Evolutionary conservation across 1,284 basidiomycete genomes (phyloP), one percentile per base, ranked within the genome.

Genomic region (Ceratorhiza oryzae-sativae): DNA sequence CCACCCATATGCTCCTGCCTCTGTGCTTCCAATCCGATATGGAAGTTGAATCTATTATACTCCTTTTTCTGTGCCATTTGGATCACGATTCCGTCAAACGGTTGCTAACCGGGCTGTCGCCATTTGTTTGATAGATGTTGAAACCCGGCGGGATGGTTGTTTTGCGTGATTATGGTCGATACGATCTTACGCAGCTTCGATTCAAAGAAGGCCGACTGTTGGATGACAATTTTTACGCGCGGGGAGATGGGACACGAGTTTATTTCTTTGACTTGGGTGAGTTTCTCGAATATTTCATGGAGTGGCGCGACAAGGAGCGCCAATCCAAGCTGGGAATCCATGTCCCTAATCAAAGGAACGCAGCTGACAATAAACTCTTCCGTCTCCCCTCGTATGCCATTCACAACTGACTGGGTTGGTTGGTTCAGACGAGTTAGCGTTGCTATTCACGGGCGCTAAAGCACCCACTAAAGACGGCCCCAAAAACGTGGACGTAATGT

Each of bases 161-260:
- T 1, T 85, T 99, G 74, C 88, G 97, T 5, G 97, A 99, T 80
- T 99, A 99, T 78, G 97, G 95, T 0, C 87, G 97, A 30, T 88
- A 98, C 79, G 97, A 99, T 79, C 86, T 95, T 62, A 92, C 95
- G 0, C 97, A 99, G 81, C 83, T 99, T 27, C 86, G 97, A 3
- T 98, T 99, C 85, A 97, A 94, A 80, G 86, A 87, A 20, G 89
- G 91, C 1, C 85, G 97, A 34, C 85, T 99, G 75, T 85, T 99
- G 15, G 91, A 94, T 46, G 94, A 97, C 62, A 96, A 97, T 79
- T 93, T 97, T 75, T 98, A 98, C 77, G 90, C 96, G 61, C 87
- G 97, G 58, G 97, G 97, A 0, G 97, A 99, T 80, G 97, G 96
- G 75, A 99, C 97, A 0, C 85, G 97, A 41, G 96, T 98, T 0